Conservation (phyloP, 108 stramenopile species). For the Thalassiosira profunda region DNA sequence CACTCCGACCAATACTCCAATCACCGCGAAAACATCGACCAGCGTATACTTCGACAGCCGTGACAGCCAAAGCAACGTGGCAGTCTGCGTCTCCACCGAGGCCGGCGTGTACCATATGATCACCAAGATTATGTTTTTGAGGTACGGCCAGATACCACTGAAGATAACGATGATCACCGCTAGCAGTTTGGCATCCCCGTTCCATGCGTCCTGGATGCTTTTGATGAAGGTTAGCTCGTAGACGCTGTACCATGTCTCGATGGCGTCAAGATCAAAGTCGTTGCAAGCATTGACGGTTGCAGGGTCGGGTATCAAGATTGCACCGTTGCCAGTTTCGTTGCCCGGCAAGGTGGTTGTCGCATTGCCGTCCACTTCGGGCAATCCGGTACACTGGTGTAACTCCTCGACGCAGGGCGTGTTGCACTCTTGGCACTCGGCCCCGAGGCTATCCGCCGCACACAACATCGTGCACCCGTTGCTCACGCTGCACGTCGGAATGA, state of each 20-base stretch:
- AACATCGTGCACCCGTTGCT: constrained; percentile 15
- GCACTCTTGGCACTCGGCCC: constrained; percentile 38
- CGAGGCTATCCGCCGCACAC: constrained; percentile 33
- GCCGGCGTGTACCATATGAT: constrained; percentile 48
- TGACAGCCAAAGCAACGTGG: constrained; percentile 42
- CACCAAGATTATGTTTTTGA: constrained; percentile 47
- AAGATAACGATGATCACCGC: constrained; percentile 52
- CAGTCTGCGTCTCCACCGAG: constrained; percentile 5
- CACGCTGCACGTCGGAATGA: constrained; percentile 22
- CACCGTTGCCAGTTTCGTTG: neutral
- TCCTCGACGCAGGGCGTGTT: constrained; percentile 36
- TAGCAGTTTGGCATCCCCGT: constrained; percentile 52
- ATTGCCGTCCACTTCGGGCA: constrained; percentile 17
- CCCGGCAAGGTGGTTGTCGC: neutral
- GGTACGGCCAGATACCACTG: constrained; percentile 56
- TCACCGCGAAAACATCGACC: constrained; percentile 55
- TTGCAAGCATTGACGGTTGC: constrained; percentile 28
- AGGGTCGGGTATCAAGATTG: no score
- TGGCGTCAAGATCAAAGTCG: constrained; percentile 21
- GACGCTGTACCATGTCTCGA: constrained; percentile 40
- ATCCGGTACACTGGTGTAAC: constrained; percentile 34
- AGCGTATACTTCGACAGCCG: constrained; percentile 53
- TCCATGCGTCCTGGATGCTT: constrained; percentile 57
- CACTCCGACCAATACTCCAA: constrained; percentile 45
- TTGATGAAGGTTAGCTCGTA: constrained; percentile 50